phyloP scores from a whole-genome alignment of 176 grass and related monocot species.

The Poa pratensis region DNA sequence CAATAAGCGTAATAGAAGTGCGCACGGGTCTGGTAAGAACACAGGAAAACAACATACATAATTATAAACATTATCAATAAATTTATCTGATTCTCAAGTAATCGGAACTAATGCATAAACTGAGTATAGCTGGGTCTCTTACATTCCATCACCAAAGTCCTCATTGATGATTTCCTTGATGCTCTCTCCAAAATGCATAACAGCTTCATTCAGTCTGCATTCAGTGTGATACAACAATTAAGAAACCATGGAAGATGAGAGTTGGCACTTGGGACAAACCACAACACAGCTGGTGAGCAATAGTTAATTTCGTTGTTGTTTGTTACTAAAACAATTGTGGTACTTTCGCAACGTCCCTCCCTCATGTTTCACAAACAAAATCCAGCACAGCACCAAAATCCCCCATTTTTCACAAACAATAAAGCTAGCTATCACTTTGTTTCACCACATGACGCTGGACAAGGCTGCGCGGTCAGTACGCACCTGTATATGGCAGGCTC shows the following conservation, averaged over 20 bases:
- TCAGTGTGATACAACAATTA: background rate
- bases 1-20: background rate
- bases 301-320: background rate
- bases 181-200: conserved; percentile 99
- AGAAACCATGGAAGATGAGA: background rate
- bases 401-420: background rate
- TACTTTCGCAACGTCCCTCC: background rate
- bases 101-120: conserved; percentile 21
- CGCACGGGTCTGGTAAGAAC: background rate
- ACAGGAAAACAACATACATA: background rate
- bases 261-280: background rate
- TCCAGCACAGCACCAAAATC: background rate
- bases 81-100: background rate
- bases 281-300: background rate
- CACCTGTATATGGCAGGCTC: conserved; percentile 86
- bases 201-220: conserved; percentile 90
- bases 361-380: too few relatives aligned
- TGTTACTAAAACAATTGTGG: background rate
- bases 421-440: background rate
- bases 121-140: conserved; percentile 46
- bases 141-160: conserved; percentile 98
- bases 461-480: background rate
- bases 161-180: conserved; percentile 99
- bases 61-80: background rate
- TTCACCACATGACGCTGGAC: background rate